Percentiles rank a stretch among this genome's conserved stretches.
These are phyloP conservation scores for Geosmithia putterillii DNA, from an alignment of 2,329 filamentous ascomycete genomes.

Conservation along the genomic window DNA sequence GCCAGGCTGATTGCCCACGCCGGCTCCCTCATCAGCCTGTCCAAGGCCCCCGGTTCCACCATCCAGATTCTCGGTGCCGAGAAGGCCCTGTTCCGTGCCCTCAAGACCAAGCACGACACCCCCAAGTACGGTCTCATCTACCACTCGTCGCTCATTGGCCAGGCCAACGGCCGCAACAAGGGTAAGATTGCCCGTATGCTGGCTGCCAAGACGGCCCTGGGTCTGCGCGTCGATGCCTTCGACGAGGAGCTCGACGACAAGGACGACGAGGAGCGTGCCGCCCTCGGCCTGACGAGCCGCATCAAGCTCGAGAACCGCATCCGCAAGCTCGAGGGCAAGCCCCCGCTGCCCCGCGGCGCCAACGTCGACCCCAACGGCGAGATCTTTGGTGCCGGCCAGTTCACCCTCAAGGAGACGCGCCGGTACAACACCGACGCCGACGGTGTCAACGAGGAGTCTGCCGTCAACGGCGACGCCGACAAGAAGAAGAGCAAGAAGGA, in stretches of 20 bases:
- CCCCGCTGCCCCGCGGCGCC: conserved; percentile 63
- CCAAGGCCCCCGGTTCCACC: conserved; percentile 89
- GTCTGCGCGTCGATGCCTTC: conserved; percentile 80
- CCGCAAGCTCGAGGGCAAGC: conserved; percentile 78
- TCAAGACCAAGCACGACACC: conserved; percentile 99
- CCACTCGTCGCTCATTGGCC: conserved; percentile 85
- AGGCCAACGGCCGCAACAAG: conserved; percentile 97
- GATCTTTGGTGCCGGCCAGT: conserved; percentile 55
- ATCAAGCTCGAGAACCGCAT: conserved; percentile 66
- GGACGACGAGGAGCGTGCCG: conserved; percentile 81
- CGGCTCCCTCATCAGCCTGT: conserved; percentile 85
- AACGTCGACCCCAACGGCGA: conserved; percentile 65
- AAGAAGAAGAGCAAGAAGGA: conserved; percentile 22
- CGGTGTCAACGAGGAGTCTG: conserved; percentile 54
- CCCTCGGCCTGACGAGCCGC: conserved; percentile 62
- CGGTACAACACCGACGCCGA: conserved; percentile 95
- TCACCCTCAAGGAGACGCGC: conserved; percentile 81
- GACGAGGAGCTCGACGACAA: conserved; percentile 28
- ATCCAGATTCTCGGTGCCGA: conserved; percentile 97
- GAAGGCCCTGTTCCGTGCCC: conserved; percentile 93
- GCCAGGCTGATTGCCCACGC: conserved; percentile 90
- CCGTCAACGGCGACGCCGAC: conserved; percentile 23
- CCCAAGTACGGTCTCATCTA: conserved; percentile 97
- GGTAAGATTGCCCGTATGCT: conserved; percentile 98
- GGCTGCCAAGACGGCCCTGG: conserved; percentile 83